These are phyloP conservation scores for Verticillium alfalfae DNA, from an alignment of 2,329 filamentous ascomycete genomes.

Conservation along the genomic window DNA sequence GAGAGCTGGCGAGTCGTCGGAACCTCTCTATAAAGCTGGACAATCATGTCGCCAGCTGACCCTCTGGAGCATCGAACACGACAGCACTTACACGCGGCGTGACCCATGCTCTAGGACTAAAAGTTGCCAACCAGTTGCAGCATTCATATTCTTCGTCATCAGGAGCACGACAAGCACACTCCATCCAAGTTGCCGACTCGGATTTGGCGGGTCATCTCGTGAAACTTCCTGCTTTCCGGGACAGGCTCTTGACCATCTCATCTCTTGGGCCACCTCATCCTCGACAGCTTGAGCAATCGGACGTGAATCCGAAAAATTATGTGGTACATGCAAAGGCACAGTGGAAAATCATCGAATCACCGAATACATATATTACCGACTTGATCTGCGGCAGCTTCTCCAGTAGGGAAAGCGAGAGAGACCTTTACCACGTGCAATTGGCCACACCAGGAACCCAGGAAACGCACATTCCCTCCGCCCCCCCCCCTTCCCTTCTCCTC, in stretches of 20 bases:
- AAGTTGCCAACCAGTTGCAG: not conserved
- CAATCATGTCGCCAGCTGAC: not conserved
- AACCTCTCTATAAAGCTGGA: not conserved
- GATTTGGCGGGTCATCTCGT: not conserved
- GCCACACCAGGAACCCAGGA: not conserved
- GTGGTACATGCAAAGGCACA: not conserved
- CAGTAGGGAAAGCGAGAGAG: not conserved
- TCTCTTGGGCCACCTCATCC: not conserved
- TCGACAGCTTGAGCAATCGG: not conserved
- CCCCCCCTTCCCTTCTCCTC: not conserved
- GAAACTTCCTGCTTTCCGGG: not conserved
- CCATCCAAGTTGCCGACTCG: not conserved
- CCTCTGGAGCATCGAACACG: not conserved
- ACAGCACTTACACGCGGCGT: not conserved
- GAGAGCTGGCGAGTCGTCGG: not conserved
- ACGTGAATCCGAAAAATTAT: not conserved
- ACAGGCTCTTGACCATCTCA: not conserved
- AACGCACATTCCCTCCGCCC: too few species aligned
- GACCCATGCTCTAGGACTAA: not conserved
- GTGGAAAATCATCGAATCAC: not conserved
- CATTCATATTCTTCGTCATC: not conserved
- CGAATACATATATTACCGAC: not conserved
- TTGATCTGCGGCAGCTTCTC: not conserved
- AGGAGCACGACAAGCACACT: not conserved
- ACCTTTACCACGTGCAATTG: not conserved